Percentiles rank a stretch among this genome's conserved stretches.
phyloP scores from a whole-genome alignment of 495 filamentous ascomycete species.

The Usnea hakonensis region DNA sequence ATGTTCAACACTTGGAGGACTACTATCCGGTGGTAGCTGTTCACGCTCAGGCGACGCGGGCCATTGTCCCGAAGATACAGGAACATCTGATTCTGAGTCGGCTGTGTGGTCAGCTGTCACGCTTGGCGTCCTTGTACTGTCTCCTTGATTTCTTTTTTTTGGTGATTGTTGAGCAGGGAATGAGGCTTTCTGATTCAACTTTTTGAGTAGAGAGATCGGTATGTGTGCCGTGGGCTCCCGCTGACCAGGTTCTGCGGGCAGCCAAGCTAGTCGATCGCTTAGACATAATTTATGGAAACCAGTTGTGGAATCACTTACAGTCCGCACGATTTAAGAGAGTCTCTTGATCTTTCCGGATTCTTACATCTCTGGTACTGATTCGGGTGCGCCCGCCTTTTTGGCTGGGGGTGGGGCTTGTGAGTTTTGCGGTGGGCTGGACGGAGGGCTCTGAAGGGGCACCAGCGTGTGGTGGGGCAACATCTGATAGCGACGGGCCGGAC shows the following conservation, averaged over 20 bases:
- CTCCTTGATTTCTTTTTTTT: not conserved
- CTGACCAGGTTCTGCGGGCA: constrained; percentile 23
- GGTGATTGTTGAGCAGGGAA: not conserved
- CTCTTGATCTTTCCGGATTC: constrained; percentile 53
- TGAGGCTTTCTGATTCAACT: constrained; percentile 20
- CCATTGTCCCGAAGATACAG: constrained; percentile 7
- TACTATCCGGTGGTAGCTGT: constrained; percentile 26
- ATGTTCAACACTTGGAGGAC: constrained; percentile 3
- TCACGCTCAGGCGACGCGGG: constrained; percentile 13
- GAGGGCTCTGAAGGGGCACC: not conserved
- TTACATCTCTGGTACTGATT: constrained; percentile 41
- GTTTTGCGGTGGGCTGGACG: not conserved
- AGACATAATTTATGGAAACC: constrained; percentile 24
- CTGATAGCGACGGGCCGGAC: not conserved
- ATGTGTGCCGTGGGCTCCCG: constrained; percentile 25
- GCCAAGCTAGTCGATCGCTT: constrained; percentile 22
- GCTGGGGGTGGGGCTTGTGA: not conserved
- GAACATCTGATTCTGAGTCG: constrained; percentile 13
- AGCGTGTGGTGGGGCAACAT: not conserved
- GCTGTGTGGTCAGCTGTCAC: not conserved
- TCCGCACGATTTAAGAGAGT: constrained; percentile 45
- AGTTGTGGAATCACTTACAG: constrained; percentile 37
- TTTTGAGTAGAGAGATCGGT: constrained; percentile 22
- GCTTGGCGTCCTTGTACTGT: not conserved
- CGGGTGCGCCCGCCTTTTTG: constrained; percentile 1